phyloP scores from a whole-genome alignment of 768 basidiomycete species.

The Dentipellis fragilis region DNA sequence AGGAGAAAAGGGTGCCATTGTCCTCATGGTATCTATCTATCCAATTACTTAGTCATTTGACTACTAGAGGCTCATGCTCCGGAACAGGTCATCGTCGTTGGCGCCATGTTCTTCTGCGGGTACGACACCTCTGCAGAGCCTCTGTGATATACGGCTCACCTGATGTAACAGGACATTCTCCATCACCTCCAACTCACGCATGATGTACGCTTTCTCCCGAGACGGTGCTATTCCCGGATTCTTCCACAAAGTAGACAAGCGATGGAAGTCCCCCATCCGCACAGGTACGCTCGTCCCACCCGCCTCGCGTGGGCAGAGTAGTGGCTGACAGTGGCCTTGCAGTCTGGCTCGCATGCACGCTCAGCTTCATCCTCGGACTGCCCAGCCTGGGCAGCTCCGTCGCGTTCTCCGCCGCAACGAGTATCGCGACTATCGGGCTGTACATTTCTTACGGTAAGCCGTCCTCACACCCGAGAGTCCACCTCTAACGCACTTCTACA shows the following conservation, averaged over 20 bases:
- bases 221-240: slow-evolving; percentile 70
- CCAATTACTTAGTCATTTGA: background rate
- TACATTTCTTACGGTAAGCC: slow-evolving; percentile 62
- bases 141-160: background rate
- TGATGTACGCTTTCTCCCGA: slow-evolving; percentile 77
- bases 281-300: slow-evolving; percentile 34
- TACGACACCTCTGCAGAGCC: slow-evolving; percentile 16
- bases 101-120: slow-evolving; percentile 70
- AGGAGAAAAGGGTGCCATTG: slow-evolving; percentile 64
- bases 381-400: slow-evolving; percentile 67
- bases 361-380: slow-evolving; percentile 66
- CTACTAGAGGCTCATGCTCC: background rate
- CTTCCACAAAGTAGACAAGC: slow-evolving; percentile 51
- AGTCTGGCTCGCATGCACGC: slow-evolving; percentile 74
- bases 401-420: slow-evolving; percentile 48
- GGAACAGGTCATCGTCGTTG: slow-evolving; percentile 49
- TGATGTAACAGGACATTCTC: slow-evolving; percentile 49
- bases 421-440: slow-evolving; percentile 64
- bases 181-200: slow-evolving; percentile 67
- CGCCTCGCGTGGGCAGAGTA: background rate
- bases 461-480: too few relatives aligned
- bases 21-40: slow-evolving; percentile 47
- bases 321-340: background rate
- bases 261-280: slow-evolving; percentile 54
- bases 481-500: too few relatives aligned